phyloP scores from a whole-genome alignment of 176 grass and related monocot genomes.

The Aechmea fasciata region DNA sequence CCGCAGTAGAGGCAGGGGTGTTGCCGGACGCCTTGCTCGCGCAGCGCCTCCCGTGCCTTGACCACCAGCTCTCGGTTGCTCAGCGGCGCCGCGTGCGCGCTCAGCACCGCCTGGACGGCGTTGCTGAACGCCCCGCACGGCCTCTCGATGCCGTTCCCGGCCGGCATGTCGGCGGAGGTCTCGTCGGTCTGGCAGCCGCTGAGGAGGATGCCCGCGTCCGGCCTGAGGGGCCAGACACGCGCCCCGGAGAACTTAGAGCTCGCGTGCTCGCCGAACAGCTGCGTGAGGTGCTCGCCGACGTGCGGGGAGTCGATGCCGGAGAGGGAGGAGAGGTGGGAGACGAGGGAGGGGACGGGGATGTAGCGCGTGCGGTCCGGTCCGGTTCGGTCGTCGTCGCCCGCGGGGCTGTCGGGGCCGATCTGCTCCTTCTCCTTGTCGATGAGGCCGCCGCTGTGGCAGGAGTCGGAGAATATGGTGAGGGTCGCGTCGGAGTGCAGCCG shows the following conservation, averaged over 20 bases:
- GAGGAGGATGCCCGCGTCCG: conserved; percentile 54
- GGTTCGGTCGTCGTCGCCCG: neutral
- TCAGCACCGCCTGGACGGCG: conserved; percentile 60
- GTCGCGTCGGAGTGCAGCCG: conserved; percentile 53
- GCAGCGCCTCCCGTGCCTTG: conserved; percentile 40
- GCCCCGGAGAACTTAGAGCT: conserved; percentile 39
- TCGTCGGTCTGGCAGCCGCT: conserved; percentile 94
- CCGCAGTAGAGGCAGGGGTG: conserved; percentile 82
- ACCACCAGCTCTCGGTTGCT: conserved; percentile 54
- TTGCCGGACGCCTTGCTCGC: conserved; percentile 47
- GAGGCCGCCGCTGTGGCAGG: conserved; percentile 89
- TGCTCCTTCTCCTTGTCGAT: conserved; percentile 81
- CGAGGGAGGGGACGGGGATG: neutral
- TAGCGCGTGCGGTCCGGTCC: conserved; percentile 30
- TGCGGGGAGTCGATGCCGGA: neutral
- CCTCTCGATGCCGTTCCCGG: conserved; percentile 31
- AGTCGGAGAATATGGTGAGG: conserved; percentile 74
- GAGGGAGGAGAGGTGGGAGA: neutral
- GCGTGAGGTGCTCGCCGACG: neutral
- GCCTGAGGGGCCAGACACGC: conserved; percentile 8
- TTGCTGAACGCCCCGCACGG: conserved; percentile 84
- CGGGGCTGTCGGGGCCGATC: conserved; percentile 60
- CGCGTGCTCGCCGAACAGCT: neutral
- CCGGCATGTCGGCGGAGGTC: conserved; percentile 51
- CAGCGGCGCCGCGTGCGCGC: conserved; percentile 22